phyloP scores from a whole-genome alignment of 768 basidiomycete genomes.

The Fomitopsis pulvina region DNA sequence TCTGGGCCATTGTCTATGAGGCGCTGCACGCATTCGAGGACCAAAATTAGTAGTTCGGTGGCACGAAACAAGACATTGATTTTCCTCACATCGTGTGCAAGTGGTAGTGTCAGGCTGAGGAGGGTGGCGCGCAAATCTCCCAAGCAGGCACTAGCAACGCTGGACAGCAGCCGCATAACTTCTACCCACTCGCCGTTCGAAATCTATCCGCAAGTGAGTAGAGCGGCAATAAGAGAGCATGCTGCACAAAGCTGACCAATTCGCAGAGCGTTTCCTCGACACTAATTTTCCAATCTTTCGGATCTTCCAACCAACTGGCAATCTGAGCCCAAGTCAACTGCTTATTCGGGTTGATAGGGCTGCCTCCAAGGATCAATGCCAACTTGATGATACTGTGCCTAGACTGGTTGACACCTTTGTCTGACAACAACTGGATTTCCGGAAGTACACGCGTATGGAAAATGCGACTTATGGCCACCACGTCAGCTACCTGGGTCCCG shows the following conservation, averaged over 20 bases:
- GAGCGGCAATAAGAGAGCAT: neutral
- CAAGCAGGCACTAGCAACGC: slow-evolving; percentile 38
- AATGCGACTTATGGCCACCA: slow-evolving; percentile 27
- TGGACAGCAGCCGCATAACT: slow-evolving; percentile 33
- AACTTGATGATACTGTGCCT: slow-evolving; percentile 35
- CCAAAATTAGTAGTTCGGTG: neutral
- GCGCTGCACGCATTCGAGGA: slow-evolving; percentile 32
- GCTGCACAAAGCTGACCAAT: slow-evolving; percentile 29
- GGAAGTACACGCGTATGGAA: slow-evolving; percentile 43
- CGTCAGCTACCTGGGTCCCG: slow-evolving; percentile 17
- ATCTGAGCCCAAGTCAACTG: slow-evolving; percentile 17
- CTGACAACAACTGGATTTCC: slow-evolving; percentile 37
- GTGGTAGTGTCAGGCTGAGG: slow-evolving; percentile 35
- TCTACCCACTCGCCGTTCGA: slow-evolving; percentile 35
- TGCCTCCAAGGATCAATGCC: slow-evolving; percentile 33
- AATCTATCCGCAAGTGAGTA: slow-evolving; percentile 24
- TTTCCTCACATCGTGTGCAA: slow-evolving; percentile 42
- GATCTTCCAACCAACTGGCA: slow-evolving; percentile 33
- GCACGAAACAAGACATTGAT: neutral
- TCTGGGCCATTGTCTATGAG: slow-evolving; percentile 48
- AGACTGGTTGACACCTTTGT: slow-evolving; percentile 26
- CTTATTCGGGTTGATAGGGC: slow-evolving; percentile 9
- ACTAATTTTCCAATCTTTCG: slow-evolving; percentile 34
- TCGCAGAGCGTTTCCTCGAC: slow-evolving; percentile 35
- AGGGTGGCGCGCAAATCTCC: slow-evolving; percentile 40